Percentiles rank a stretch among this genome's conserved stretches.
Evolutionary conservation across 2,329 filamentous ascomycete species (phyloP).

Genomic region (Bisporella sp.): DNA sequence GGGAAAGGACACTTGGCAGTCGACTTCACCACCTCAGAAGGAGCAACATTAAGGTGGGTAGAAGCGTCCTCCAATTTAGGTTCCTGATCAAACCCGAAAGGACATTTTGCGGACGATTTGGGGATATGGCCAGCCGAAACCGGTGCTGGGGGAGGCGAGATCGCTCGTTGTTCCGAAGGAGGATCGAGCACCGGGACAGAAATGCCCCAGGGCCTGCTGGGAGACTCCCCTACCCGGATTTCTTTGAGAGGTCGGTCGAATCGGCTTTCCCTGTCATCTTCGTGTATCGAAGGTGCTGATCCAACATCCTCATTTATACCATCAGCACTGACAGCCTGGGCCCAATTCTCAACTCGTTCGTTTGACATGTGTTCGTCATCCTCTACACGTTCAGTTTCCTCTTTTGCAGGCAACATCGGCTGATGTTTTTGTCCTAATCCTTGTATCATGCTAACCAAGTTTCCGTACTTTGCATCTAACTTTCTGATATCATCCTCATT

Average conservation of each 20-base stretch:
- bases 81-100: slow-evolving; percentile 31
- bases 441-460: slow-evolving; percentile 88
- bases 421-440: slow-evolving; percentile 83
- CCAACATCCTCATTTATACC: slow-evolving; percentile 32
- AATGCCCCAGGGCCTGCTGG: slow-evolving; percentile 90
- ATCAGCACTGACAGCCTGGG: slow-evolving; percentile 61
- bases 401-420: slow-evolving; percentile 65
- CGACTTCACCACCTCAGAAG: slow-evolving; percentile 4
- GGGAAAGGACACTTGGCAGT: slow-evolving; percentile 49
- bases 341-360: slow-evolving; percentile 79
- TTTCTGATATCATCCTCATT: slow-evolving; percentile 80
- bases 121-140: slow-evolving; percentile 25
- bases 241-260: slow-evolving; percentile 86
- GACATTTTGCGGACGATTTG: slow-evolving; percentile 18
- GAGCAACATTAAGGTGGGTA: neutral
- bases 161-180: slow-evolving; percentile 33
- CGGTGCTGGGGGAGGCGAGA: slow-evolving; percentile 51
- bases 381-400: slow-evolving; percentile 32
- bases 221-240: slow-evolving; percentile 87
- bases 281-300: slow-evolving; percentile 29
- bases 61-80: neutral
- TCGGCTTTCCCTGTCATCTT: slow-evolving; percentile 55
- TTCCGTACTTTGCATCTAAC: slow-evolving; percentile 83
- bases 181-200: slow-evolving; percentile 59
- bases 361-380: slow-evolving; percentile 48